These are phyloP conservation scores for Sanghuangporus baumii DNA, from an alignment of 1,284 basidiomycete genomes.

Conservation along the genomic window DNA sequence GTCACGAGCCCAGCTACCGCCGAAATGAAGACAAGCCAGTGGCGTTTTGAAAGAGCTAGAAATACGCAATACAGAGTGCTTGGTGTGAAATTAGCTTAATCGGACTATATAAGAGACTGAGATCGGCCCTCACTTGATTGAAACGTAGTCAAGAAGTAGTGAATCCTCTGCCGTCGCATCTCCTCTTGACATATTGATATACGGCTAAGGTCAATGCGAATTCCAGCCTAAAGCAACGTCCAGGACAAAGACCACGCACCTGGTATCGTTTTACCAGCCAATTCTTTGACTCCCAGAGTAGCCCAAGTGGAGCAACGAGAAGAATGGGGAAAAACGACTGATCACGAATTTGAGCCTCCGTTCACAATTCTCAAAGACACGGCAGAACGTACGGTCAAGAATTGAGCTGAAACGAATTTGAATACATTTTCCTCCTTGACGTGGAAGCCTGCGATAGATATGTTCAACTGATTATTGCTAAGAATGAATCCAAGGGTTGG, in stretches of 20 bases:
- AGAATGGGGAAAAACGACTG: constrained; percentile 57
- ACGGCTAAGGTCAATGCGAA: constrained; percentile 42
- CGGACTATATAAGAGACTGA: not conserved
- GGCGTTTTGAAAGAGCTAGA: constrained; percentile 39
- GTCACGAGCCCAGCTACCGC: constrained; percentile 36
- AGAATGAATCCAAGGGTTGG: constrained; percentile 14
- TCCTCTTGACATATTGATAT: constrained; percentile 46
- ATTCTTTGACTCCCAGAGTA: constrained; percentile 21
- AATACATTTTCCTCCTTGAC: constrained; percentile 47
- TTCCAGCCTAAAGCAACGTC: constrained; percentile 25
- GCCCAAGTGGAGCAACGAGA: constrained; percentile 29
- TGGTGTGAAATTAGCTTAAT: constrained; percentile 2
- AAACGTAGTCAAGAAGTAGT: constrained; percentile 56
- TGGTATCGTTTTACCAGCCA: constrained; percentile 26
- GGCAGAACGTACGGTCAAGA: constrained; percentile 43
- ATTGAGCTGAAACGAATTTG: constrained; percentile 43
- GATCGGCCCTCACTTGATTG: constrained; percentile 34
- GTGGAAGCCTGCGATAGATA: constrained; percentile 38
- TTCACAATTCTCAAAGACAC: constrained; percentile 1
- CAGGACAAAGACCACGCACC: constrained; percentile 30
- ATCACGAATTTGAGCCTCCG: not conserved
- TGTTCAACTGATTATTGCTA: not conserved
- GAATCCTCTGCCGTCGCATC: constrained; percentile 46
- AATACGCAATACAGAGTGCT: constrained; percentile 32
- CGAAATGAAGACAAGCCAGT: constrained; percentile 46